Percentiles rank a stretch among this genome's conserved stretches.
Evolutionary conservation across 768 basidiomycete species (phyloP).

Genomic region (Lactarius hengduanensis): DNA sequence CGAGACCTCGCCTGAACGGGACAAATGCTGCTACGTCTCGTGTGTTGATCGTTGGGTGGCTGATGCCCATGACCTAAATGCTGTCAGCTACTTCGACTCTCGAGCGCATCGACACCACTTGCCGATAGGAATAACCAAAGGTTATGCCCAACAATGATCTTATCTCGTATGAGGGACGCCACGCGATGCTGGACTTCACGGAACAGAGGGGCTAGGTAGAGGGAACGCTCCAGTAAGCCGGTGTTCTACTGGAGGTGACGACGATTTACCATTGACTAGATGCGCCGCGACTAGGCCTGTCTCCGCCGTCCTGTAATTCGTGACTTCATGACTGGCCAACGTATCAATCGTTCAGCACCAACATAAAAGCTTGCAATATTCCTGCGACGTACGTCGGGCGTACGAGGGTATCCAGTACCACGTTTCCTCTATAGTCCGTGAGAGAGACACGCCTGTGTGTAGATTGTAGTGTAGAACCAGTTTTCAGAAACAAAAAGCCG

Average conservation of each 20-base stretch:
- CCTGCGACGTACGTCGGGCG: conserved; percentile 45
- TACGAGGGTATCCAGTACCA: conserved; percentile 51
- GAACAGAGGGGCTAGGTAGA: conserved; percentile 46
- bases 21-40: conserved; percentile 55
- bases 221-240: background rate
- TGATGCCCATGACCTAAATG: conserved; percentile 48
- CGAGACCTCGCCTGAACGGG: conserved; percentile 46
- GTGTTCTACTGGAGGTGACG: background rate
- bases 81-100: conserved; percentile 4
- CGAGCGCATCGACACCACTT: conserved; percentile 27
- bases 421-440: conserved; percentile 47
- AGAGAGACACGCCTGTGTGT: conserved; percentile 48
- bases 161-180: conserved; percentile 43
- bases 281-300: conserved; percentile 46
- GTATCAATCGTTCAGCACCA: background rate
- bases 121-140: conserved; percentile 56
- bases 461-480: background rate
- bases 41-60: conserved; percentile 51
- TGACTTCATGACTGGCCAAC: conserved; percentile 43
- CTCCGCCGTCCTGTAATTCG: conserved; percentile 46
- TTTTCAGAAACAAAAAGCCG: conserved; percentile 19
- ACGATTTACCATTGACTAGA: conserved; percentile 41
- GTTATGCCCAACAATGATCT: conserved; percentile 55
- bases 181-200: conserved; percentile 47
- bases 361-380: background rate